Conservation (phyloP, 2,329 filamentous ascomycete species). For the Zelopaecilomyces penicillatus region DNA sequence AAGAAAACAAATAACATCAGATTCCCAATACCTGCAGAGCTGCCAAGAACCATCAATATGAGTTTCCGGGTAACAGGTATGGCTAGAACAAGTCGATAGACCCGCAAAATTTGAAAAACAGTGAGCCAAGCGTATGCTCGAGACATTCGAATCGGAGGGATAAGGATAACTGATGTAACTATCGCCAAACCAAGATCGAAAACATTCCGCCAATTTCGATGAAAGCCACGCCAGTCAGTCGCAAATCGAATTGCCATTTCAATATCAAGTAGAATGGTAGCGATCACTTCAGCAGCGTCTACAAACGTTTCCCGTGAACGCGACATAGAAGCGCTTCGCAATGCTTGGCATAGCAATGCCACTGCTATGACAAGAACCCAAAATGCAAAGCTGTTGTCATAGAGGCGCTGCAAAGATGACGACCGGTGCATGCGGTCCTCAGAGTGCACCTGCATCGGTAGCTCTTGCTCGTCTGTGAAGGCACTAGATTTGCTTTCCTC, state of each 20-base stretch:
- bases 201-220: slow-evolving; percentile 63
- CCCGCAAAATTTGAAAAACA: slow-evolving; percentile 84
- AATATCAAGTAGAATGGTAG: slow-evolving; percentile 69
- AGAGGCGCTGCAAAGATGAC: slow-evolving; percentile 57
- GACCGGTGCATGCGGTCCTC: slow-evolving; percentile 29
- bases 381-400: slow-evolving; percentile 63
- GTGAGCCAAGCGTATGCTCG: slow-evolving; percentile 82
- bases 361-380: slow-evolving; percentile 78
- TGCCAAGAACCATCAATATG: slow-evolving; percentile 81
- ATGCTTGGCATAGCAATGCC: slow-evolving; percentile 69
- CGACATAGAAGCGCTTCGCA: slow-evolving; percentile 70
- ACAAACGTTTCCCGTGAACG: slow-evolving; percentile 55
- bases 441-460: slow-evolving; percentile 23
- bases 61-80: slow-evolving; percentile 80
- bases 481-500: slow-evolving; percentile 94
- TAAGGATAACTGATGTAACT: slow-evolving; percentile 74
- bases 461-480: slow-evolving; percentile 68
- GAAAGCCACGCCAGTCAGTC: slow-evolving; percentile 74
- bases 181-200: slow-evolving; percentile 74
- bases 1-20: slow-evolving; percentile 94
- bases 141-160: slow-evolving; percentile 69
- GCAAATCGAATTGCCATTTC: slow-evolving; percentile 77
- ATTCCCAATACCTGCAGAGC: slow-evolving; percentile 85
- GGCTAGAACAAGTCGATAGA: slow-evolving; percentile 85
- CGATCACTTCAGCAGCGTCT: slow-evolving; percentile 59